Conservation (phyloP, 768 basidiomycete genomes). For the Tulasnella sp. region DNA sequence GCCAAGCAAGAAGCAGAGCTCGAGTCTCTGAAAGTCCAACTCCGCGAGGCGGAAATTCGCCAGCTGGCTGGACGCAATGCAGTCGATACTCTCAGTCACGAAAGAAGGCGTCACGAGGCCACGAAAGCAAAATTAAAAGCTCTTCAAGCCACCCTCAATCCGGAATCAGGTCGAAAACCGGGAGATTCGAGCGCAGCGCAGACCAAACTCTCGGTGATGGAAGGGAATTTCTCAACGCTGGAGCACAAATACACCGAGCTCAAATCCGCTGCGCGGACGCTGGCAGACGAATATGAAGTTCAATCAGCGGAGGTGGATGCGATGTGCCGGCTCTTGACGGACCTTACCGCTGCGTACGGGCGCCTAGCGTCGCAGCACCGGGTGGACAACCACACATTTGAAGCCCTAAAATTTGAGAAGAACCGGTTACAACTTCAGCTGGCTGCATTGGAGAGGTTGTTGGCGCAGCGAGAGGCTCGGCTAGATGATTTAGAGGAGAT, state of each 20-base stretch:
- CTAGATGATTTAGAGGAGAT: neutral
- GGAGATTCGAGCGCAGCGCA: neutral
- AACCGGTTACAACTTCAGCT: neutral
- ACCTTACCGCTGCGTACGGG: neutral
- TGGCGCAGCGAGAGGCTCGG: neutral
- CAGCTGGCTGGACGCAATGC: neutral
- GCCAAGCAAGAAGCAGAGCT: neutral
- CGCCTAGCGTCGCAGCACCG: neutral
- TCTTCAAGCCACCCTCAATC: neutral
- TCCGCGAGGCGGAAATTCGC: neutral
- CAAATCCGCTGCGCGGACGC: neutral
- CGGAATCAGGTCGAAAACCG: neutral
- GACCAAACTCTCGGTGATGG: neutral
- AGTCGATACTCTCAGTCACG: neutral
- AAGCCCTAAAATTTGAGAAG: neutral
- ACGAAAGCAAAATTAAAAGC: neutral
- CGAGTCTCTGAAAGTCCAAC: neutral
- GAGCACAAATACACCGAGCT: neutral
- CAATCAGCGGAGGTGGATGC: neutral
- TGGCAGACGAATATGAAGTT: neutral
- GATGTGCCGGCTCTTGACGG: neutral
- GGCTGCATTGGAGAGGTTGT: neutral
- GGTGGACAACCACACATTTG: neutral
- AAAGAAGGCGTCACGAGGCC: conserved; percentile 3
- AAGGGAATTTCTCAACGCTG: neutral